Percentiles rank a stretch among this genome's conserved stretches.
phyloP scores from a whole-genome alignment of 2,329 filamentous ascomycete genomes.

The Aspergillus quadricinctus region DNA sequence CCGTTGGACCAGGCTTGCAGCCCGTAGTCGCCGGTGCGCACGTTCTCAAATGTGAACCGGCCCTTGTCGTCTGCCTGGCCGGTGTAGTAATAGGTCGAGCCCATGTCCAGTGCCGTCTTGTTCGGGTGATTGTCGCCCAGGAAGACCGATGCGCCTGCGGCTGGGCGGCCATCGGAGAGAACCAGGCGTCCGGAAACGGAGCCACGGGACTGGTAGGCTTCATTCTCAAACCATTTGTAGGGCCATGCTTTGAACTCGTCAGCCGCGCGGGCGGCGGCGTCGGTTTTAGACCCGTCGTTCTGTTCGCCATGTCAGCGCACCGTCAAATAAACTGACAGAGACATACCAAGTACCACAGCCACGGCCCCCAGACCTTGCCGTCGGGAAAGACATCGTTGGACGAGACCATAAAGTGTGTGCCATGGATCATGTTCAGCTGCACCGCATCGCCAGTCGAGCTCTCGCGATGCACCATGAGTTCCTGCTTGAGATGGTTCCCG shows the following conservation, averaged over 20 bases:
- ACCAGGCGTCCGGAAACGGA: slow-evolving; percentile 42
- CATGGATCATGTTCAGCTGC: slow-evolving; percentile 53
- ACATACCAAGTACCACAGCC: slow-evolving; percentile 40
- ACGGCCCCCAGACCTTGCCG: slow-evolving; percentile 44
- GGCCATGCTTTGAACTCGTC: slow-evolving; percentile 45
- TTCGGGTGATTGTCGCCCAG: slow-evolving; percentile 47
- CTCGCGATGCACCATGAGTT: slow-evolving; percentile 51
- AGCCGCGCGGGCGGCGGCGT: slow-evolving; percentile 38
- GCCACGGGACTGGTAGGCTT: slow-evolving; percentile 48
- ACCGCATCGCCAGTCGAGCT: slow-evolving; percentile 49
- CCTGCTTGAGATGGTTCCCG: slow-evolving; percentile 51
- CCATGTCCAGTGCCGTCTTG: slow-evolving; percentile 46
- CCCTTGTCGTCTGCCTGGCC: slow-evolving; percentile 43
- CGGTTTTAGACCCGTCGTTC: slow-evolving; percentile 46
- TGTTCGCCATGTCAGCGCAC: slow-evolving; percentile 10
- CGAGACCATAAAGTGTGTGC: slow-evolving; percentile 44
- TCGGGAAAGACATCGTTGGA: slow-evolving; percentile 34
- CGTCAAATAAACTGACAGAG: not conserved
- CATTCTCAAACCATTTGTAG: slow-evolving; percentile 47
- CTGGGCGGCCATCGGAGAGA: slow-evolving; percentile 47
- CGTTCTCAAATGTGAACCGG: slow-evolving; percentile 41
- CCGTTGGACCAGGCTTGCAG: slow-evolving; percentile 51
- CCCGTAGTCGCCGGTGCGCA: slow-evolving; percentile 45
- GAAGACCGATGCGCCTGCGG: slow-evolving; percentile 47
- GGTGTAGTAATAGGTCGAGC: slow-evolving; percentile 49